A percentile compares a stretch with the other conserved stretches of the same genome.
phyloP scores from a whole-genome alignment of 495 filamentous ascomycete species.

The Neurospora sp. region DNA sequence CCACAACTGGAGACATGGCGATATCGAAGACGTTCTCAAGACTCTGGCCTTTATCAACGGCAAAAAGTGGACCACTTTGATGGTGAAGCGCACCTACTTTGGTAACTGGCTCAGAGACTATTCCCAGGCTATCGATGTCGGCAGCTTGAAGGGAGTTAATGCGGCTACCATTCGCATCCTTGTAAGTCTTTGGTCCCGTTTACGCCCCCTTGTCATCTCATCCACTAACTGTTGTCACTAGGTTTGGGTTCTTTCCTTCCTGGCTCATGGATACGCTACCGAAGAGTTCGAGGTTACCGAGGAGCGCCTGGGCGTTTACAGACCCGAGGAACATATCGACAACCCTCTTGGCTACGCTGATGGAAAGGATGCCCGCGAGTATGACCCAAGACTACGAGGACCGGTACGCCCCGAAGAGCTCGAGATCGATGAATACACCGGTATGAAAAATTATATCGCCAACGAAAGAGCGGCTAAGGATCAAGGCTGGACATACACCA shows the following conservation, averaged over 20 bases:
- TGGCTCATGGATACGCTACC: constrained; percentile 94
- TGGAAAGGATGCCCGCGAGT: constrained; percentile 72
- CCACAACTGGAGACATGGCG: constrained; percentile 91
- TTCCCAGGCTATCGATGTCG: constrained; percentile 86
- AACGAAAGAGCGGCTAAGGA: constrained; percentile 46
- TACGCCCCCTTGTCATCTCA: not conserved
- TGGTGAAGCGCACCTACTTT: constrained; percentile 87
- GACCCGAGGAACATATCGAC: constrained; percentile 91
- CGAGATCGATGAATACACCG: constrained; percentile 71
- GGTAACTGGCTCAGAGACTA: constrained; percentile 73
- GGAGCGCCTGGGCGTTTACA: constrained; percentile 82
- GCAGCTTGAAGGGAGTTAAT: constrained; percentile 79
- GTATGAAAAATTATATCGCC: constrained; percentile 99
- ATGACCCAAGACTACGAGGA: constrained; percentile 70
- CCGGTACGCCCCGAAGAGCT: constrained; percentile 68
- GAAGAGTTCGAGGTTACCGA: constrained; percentile 93
- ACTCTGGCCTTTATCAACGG: constrained; percentile 78
- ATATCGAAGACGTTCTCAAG: constrained; percentile 89
- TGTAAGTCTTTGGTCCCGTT: constrained; percentile 26
- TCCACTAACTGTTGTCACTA: constrained; percentile 1
- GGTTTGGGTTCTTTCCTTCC: constrained; percentile 81
- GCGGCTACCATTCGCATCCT: constrained; percentile 84
- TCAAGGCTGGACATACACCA: constrained; percentile 65
- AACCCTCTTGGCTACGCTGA: constrained; percentile 91
- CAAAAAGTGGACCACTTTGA: constrained; percentile 89